Evolutionary conservation across 192 early-diverging fungal genomes (phyloP).

Genomic region (Umbelopsis sp.): DNA sequence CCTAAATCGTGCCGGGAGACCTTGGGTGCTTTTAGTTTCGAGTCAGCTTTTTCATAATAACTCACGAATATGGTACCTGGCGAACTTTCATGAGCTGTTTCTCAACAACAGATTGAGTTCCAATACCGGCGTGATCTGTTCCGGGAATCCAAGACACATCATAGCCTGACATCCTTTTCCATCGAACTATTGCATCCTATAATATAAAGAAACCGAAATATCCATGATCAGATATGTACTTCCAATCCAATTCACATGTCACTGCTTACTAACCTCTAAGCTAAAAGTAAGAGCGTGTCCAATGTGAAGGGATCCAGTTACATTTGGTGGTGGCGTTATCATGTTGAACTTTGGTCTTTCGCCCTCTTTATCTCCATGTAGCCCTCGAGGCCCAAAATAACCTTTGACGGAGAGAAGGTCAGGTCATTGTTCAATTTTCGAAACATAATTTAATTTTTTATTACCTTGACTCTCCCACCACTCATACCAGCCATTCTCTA

Average conservation of each 20-base stretch:
- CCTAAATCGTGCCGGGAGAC: constrained; percentile 86
- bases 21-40: neutral
- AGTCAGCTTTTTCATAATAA: neutral
- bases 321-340: constrained; percentile 94
- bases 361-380: neutral
- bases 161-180: constrained; percentile 92
- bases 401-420: constrained; percentile 35
- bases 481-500: constrained; percentile 93
- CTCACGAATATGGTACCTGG: constrained; percentile 21
- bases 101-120: constrained; percentile 95
- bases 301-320: constrained; percentile 94
- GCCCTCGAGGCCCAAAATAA: constrained; percentile 55
- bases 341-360: constrained; percentile 70
- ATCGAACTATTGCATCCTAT: constrained; percentile 67
- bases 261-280: constrained; percentile 68
- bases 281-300: constrained; percentile 92
- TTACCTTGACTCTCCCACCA: constrained; percentile 92
- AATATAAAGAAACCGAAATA: neutral
- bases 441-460: neutral
- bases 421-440: constrained; percentile 37
- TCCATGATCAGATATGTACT: neutral
- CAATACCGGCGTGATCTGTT: constrained; percentile 98
- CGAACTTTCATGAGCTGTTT: constrained; percentile 79
- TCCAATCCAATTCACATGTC: constrained; percentile 44
- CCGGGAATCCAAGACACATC: constrained; percentile 91